Base-by-base conservation (phyloP, 345 rosid species). In the Moricandia moricandioides region DNA sequence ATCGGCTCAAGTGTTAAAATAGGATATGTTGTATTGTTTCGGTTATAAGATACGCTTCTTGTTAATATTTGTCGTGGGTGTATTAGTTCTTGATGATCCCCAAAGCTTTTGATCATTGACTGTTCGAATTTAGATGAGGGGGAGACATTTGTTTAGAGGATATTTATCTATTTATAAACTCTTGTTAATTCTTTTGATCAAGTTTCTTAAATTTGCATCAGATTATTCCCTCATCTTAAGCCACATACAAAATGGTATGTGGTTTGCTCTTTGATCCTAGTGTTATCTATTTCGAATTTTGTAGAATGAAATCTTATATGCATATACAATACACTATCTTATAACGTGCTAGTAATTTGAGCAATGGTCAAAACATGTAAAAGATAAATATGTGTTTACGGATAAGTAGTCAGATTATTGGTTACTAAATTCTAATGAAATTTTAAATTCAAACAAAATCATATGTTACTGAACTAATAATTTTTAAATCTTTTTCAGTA, bases 1-100 rank as follows among this genome's bases (percentile, higher is more conserved):
- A 70, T 54, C 37, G 57, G 33, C 37, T 62, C 75, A 40, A 54
- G 51, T 76, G 70, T 76, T 62, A 43, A 47, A 33, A 63, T 77
- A 77, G 61, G 54, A 18, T 45, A 45, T 64, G 66, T 64, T 70
- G 65, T 76, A 70, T 77, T 70, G 64, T 56, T 70, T 70, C 29
- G 21, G 61, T 56, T 63, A n/a, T 63, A 27, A 63, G 49, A 39
- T 63, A 54, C 18, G 56, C 16, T 49, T 68, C 33, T 21, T 75
- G 74, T 76, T 76, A 31, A 69, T 37, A 76, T 76, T 70, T 71
- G 65, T 70, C 71, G 66, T 76, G 80, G 64, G 65, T 70, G 75
- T 63, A 76, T 62, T 70, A 55, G 65, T 63, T n/a, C 12, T 27
- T 59, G 49, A 61, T 68, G 69, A 35, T 61, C 59, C 40, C 10